phyloP scores from a whole-genome alignment of 2,329 filamentous ascomycete species.

The Monosporascus sp. region DNA sequence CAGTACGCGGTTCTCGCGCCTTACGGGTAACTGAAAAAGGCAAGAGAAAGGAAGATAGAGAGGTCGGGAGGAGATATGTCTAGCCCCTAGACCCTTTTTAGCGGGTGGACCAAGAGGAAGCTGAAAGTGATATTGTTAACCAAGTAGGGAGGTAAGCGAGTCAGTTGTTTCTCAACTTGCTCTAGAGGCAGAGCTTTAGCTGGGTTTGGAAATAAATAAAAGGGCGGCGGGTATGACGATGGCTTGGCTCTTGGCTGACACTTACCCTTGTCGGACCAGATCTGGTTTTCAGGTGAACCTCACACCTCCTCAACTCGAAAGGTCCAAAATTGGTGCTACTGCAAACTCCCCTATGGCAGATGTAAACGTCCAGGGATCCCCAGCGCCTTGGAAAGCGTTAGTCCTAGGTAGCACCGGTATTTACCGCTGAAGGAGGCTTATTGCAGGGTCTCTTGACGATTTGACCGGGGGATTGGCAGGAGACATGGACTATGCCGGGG shows the following conservation, averaged over 20 bases:
- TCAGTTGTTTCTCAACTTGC: too few species aligned
- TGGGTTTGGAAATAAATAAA: neutral
- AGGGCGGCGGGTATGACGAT: neutral
- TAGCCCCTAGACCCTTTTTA: neutral
- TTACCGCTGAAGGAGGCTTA: neutral
- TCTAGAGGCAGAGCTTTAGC: too few species aligned
- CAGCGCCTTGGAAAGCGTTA: neutral
- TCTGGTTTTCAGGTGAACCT: constrained; percentile 4
- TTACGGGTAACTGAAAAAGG: neutral
- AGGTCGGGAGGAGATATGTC: neutral
- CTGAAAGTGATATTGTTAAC: too few species aligned
- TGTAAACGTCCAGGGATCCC: neutral
- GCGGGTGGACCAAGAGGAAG: neutral
- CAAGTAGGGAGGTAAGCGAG: too few species aligned
- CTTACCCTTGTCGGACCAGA: constrained; percentile 9
- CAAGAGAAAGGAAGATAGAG: neutral
- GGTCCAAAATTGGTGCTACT: neutral
- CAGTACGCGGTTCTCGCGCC: neutral
- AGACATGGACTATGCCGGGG: neutral
- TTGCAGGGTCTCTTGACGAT: neutral
- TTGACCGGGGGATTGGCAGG: too few species aligned
- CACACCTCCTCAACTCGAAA: too few species aligned
- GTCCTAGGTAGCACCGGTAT: neutral
- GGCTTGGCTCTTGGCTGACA: constrained; percentile 8
- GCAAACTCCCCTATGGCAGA: neutral